Conservation (phyloP, 2,329 filamentous ascomycete genomes). For the Thermoascus crustaceus region DNA sequence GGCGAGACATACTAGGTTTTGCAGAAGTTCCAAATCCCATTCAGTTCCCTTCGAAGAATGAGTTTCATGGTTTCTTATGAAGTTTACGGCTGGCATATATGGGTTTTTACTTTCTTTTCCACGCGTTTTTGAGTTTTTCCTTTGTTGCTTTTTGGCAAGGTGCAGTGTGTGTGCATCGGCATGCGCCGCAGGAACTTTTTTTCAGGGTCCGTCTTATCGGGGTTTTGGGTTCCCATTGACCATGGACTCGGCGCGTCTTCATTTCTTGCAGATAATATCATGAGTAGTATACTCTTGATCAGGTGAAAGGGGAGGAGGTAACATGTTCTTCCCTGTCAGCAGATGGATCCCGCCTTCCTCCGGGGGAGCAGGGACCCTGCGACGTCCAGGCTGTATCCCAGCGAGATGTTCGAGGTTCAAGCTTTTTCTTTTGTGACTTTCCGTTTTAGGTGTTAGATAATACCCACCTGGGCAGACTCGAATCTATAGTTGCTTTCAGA, state of each 20-base stretch:
- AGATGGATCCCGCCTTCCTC: neutral
- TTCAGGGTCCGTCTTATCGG: neutral
- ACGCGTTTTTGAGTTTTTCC: constrained; percentile 6
- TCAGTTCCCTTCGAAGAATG: constrained; percentile 4
- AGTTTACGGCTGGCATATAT: constrained; percentile 4
- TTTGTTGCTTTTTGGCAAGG: constrained; percentile 10
- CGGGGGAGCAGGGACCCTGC: neutral
- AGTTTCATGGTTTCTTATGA: constrained; percentile 7
- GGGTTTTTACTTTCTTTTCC: constrained; percentile 6
- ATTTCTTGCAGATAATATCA: constrained; percentile 4
- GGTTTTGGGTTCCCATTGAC: neutral
- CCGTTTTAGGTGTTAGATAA: neutral
- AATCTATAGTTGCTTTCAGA: too few species aligned
- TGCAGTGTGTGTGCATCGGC: constrained; percentile 7
- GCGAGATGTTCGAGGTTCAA: too few species aligned
- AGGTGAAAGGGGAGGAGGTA: neutral
- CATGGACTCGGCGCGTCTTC: neutral
- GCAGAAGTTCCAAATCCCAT: neutral
- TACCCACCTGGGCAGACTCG: neutral
- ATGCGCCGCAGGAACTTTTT: neutral
- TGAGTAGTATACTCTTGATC: neutral
- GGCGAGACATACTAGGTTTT: constrained; percentile 48
- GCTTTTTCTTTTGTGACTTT: too few species aligned
- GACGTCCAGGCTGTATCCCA: constrained; percentile 1
- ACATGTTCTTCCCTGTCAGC: neutral